Base-by-base conservation (phyloP, 306 rosid genomes). In the Delonix regia region DNA sequence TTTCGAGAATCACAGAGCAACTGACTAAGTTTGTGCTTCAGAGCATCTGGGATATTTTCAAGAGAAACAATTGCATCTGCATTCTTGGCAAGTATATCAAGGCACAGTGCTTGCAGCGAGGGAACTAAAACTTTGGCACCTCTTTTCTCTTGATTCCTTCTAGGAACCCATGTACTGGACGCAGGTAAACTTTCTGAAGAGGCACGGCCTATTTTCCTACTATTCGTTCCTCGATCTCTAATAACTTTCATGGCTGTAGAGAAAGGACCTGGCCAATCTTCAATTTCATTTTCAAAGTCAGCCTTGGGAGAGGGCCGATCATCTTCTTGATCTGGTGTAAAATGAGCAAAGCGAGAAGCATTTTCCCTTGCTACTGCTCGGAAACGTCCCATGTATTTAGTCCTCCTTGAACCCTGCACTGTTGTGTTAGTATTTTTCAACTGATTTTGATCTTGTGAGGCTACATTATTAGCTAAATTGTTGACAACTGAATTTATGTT, bases 1-100 rank as follows among this genome's bases (percentile, higher is more conserved):
- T 74, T 89, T 42, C 93, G 81, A 12, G 97, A 95, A 86, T 89
- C 96, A 73, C 95, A 87, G 1, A 92, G 85, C 75, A 91, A 70
- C 67, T 71, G 83, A 71, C 94, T 72, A 34, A 95, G 86, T 85
- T 71, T 82, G 80, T 87, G 86, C 83, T 78, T 89, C 78, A 93
- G 77, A 27, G 78, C 79, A 76, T 92, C 93, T 0, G 94, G 90
- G 9, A 95, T 74, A 66, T 69, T 24, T 5, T 90, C 98, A 51
- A 95, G 92, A 16, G 96, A 95, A 80, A 57, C 80, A 78, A 95
- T 73, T 61, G 89, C 87, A 80, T 89, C 94, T 13, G 85, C 91
- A 83, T 93, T 74, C 38, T 78, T 74, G 9, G 88, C 88, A 53
- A 95, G 96, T 80, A 61, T 11, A 53, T 38, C 7, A 66, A 91